Base-by-base conservation (phyloP, 1,284 basidiomycete genomes). In the Fistulinella cinereoalba region DNA sequence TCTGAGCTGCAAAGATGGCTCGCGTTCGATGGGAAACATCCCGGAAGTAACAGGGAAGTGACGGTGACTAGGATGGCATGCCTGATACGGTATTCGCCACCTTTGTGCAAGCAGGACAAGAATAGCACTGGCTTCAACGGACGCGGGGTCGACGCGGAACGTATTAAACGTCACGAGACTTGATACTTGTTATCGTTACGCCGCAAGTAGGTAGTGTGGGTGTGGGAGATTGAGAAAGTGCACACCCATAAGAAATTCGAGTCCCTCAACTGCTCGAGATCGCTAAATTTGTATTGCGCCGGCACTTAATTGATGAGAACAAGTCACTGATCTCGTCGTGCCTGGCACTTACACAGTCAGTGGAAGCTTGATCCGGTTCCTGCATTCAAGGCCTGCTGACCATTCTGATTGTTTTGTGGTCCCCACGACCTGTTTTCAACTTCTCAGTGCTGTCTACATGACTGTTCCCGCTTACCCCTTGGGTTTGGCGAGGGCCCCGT, bases 61-160 rank as follows among this genome's bases (percentile, higher is more conserved):
- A 13, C 9, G 9, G 27, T 27, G 6, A 28, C 13, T 11, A n/a
- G 21, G 36, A 21, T 4, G 36, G n/a, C 24, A 25, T 36, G 18
- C 7, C 21, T 18, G 37, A 8, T 19, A 34, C 25, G 27, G 27
- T 28, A 7, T 15, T 16, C 10, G 9, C 32, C 6, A 19, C 21
- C 19, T 15, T 25, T 43, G 37, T 31, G 32, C 18, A 37, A 15
- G 18, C 18, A n/a, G 32, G 15, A 45, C 25, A 37, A 46, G 36
- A 41, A 50, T 42, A 41, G 15, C 15, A 15, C 11, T n/a, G 31
- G 19, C 18, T 2, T 38, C 18, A 36, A 47, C 46, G 13, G 32
- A 42, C 42, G 37, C 36, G 34, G 46, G 43, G 46, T 53, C 45
- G 52, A 45, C 46, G 18, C 18, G 12, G 31, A 34, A 40, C n/a